phyloP scores from a whole-genome alignment of 179 eudicot species.

The Beta macrorhiza region DNA sequence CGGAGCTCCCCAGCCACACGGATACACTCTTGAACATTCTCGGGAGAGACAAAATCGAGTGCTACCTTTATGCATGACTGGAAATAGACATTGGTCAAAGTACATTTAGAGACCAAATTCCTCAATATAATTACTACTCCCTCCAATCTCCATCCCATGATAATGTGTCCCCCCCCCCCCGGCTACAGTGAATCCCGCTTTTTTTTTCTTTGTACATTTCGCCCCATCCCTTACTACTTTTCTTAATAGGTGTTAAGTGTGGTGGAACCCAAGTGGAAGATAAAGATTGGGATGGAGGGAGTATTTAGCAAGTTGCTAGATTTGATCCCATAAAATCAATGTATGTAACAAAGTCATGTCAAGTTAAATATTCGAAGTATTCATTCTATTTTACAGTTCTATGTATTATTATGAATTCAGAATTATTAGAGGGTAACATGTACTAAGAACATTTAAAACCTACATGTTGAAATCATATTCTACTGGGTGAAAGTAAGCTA shows the following conservation, averaged over 20 bases:
- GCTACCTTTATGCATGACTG: constrained; percentile 78
- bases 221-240: neutral
- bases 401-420: too few species aligned
- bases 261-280: neutral
- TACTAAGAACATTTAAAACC: neutral
- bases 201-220: neutral
- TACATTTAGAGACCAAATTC: neutral
- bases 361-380: neutral
- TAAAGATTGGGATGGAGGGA: neutral
- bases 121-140: neutral
- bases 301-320: neutral
- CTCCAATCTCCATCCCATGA: too few species aligned
- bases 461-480: neutral
- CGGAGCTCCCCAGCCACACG: constrained; percentile 61
- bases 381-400: neutral
- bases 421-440: neutral
- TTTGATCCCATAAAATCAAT: neutral
- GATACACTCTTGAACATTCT: constrained; percentile 54
- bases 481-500: neutral
- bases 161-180: neutral
- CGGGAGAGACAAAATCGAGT: constrained; percentile 71
- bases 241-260: neutral
- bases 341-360: neutral
- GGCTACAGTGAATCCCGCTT: neutral
- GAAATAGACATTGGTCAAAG: constrained; percentile 3